Conservation (phyloP, 2,329 filamentous ascomycete species). For the Emergomyces africanus region DNA sequence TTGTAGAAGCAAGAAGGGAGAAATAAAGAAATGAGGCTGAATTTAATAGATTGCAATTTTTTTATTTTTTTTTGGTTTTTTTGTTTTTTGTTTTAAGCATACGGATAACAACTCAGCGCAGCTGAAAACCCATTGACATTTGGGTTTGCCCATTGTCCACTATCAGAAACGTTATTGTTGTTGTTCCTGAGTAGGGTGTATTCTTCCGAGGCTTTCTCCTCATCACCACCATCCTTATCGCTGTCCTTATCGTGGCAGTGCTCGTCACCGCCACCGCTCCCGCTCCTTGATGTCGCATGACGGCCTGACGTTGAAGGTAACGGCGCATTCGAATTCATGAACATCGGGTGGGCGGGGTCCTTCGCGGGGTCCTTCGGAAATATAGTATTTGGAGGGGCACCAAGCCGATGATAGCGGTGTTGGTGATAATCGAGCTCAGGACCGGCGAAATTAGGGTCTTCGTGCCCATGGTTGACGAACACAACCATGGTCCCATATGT, state of each 20-base stretch:
- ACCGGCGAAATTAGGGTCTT: slow-evolving; percentile 17
- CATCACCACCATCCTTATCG: background rate
- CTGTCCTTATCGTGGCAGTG: background rate
- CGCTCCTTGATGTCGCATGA: background rate
- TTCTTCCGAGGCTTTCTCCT: background rate
- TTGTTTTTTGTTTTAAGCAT: too few species aligned
- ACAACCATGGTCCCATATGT: slow-evolving; percentile 33
- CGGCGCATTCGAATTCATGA: slow-evolving; percentile 9
- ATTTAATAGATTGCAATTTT: slow-evolving; percentile 7
- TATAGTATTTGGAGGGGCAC: slow-evolving; percentile 10
- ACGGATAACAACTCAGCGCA: slow-evolving; percentile 38
- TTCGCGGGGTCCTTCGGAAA: background rate
- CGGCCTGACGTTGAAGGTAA: background rate
- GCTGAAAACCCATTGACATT: slow-evolving; percentile 29
- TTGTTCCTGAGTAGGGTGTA: background rate
- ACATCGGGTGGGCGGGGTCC: background rate
- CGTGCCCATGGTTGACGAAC: slow-evolving; percentile 34
- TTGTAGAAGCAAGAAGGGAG: background rate
- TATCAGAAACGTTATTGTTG: slow-evolving; percentile 3
- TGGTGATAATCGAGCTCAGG: slow-evolving; percentile 12
- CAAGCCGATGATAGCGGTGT: slow-evolving; percentile 1
- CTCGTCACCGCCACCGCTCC: background rate
- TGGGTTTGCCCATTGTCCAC: slow-evolving; percentile 7
- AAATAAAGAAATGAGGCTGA: slow-evolving; percentile 2
- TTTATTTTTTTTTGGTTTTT: too few species aligned